Evolutionary conservation across 148 eudicot genomes (phyloP).

Genomic region (Mesembryanthemum crystallinum): DNA sequence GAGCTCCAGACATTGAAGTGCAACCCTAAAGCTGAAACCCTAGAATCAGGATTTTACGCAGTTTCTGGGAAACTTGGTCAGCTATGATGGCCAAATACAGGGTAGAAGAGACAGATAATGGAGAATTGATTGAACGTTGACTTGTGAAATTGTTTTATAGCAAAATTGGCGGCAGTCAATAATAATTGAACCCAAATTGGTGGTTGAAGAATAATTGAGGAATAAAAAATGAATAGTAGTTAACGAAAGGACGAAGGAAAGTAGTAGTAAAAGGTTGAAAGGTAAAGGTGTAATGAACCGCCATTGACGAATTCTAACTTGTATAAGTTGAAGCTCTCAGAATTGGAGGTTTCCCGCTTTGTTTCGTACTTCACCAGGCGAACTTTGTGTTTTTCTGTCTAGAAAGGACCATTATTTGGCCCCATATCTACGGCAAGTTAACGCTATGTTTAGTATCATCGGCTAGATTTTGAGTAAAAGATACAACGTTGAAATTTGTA

Average conservation of each 20-base stretch:
- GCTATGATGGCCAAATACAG: background rate
- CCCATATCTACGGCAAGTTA: background rate
- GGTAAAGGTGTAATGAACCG: background rate
- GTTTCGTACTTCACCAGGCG: background rate
- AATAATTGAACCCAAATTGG: background rate
- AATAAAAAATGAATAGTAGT: background rate
- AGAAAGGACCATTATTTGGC: no score
- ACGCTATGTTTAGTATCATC: background rate
- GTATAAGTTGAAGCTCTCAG: background rate
- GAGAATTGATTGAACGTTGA: constrained; percentile 7
- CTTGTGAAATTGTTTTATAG: background rate
- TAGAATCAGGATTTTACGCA: background rate
- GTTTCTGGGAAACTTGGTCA: background rate
- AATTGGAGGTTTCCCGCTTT: background rate
- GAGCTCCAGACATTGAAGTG: constrained; percentile 9
- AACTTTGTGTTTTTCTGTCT: no score
- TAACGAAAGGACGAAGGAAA: background rate
- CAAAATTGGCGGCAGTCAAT: background rate
- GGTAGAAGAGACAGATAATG: background rate
- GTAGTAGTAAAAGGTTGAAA: background rate
- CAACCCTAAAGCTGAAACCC: constrained; percentile 4
- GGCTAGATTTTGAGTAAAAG: no score
- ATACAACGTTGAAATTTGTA: no score
- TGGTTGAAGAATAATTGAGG: background rate
- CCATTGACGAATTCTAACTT: constrained; percentile 16